phyloP scores from a whole-genome alignment of 495 filamentous ascomycete genomes.

The Achaetomiella virescens region DNA sequence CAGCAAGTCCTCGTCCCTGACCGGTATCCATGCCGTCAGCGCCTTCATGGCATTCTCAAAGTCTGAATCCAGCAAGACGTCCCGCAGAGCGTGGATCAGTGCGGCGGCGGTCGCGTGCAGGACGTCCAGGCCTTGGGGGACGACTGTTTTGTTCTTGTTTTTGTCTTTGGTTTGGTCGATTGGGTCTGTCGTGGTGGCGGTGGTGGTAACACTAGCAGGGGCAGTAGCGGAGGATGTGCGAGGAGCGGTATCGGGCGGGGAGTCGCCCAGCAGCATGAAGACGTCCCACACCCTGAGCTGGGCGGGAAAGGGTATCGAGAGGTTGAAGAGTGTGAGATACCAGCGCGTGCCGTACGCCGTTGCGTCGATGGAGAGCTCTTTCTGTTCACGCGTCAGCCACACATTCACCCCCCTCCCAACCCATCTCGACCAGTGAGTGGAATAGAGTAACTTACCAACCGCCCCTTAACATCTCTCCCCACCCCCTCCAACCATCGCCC shows the following conservation, averaged over 20 bases:
- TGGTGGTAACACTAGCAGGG: background rate
- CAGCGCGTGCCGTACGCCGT: slow-evolving; percentile 93
- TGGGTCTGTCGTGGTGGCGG: background rate
- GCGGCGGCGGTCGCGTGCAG: slow-evolving; percentile 88
- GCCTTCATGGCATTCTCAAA: slow-evolving; percentile 99
- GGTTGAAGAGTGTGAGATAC: slow-evolving; percentile 98
- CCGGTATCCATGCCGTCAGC: slow-evolving; percentile 89
- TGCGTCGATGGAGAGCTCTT: slow-evolving; percentile 71
- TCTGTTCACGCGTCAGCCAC: slow-evolving; percentile 41
- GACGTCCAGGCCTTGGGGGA: slow-evolving; percentile 62
- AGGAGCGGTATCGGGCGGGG: slow-evolving; percentile 17
- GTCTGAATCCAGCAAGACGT: slow-evolving; percentile 86
- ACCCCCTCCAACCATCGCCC: slow-evolving; percentile 69
- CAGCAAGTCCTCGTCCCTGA: slow-evolving; percentile 89
- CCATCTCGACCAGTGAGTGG: background rate
- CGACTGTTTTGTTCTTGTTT: background rate
- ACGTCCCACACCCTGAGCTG: slow-evolving; percentile 99
- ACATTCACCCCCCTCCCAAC: too few species aligned
- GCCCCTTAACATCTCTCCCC: slow-evolving; percentile 63
- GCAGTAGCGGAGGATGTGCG: slow-evolving; percentile 11
- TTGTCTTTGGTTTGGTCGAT: background rate
- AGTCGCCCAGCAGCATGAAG: slow-evolving; percentile 93
- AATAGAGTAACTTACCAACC: slow-evolving; percentile 58
- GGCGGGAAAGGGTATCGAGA: slow-evolving; percentile 90
- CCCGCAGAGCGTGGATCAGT: slow-evolving; percentile 84